Evolutionary conservation across 441 rosid species (phyloP).

Genomic region (Adansonia rubrostipa): DNA sequence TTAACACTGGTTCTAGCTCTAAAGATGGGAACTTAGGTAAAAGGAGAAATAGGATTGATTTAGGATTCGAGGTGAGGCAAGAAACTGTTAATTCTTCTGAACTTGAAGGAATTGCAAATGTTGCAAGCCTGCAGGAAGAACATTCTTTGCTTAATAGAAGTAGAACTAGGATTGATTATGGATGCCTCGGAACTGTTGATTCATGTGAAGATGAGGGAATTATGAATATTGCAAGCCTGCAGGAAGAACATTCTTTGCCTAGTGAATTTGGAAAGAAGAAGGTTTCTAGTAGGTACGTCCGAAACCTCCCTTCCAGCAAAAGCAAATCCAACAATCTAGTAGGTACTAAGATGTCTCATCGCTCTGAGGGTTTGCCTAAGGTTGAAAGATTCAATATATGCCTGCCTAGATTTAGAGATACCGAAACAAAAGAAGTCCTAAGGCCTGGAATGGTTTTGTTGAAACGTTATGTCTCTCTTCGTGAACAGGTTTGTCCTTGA

Average conservation of each 20-base stretch:
- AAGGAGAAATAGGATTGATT: slow-evolving; percentile 24
- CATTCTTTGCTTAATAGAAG: slow-evolving; percentile 14
- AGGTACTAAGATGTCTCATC: background rate
- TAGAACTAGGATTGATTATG: background rate
- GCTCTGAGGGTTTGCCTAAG: slow-evolving; percentile 4
- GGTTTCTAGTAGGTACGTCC: background rate
- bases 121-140: slow-evolving; percentile 20
- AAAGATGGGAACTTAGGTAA: background rate
- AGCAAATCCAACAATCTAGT: background rate
- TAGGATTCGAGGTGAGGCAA: slow-evolving; percentile 15
- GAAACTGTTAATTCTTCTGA: background rate
- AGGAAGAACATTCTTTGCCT: slow-evolving; percentile 24
- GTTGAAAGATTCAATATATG: slow-evolving; percentile 49
- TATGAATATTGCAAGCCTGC: slow-evolving; percentile 13
- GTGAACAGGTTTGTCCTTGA: slow-evolving; percentile 42
- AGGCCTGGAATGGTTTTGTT: slow-evolving; percentile 68
- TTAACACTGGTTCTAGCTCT: slow-evolving; percentile 15
- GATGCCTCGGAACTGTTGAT: background rate
- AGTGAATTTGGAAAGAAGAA: slow-evolving; percentile 24
- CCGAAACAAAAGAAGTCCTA: slow-evolving; percentile 28
- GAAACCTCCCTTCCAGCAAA: slow-evolving; percentile 11
- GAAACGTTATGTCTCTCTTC: slow-evolving; percentile 40
- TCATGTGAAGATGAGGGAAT: slow-evolving; percentile 6
- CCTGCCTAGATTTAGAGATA: slow-evolving; percentile 13
- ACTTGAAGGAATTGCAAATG: slow-evolving; percentile 2